Conservation (phyloP, 1,139 yeast species). For the Zygosaccharomyces sapae region DNA sequence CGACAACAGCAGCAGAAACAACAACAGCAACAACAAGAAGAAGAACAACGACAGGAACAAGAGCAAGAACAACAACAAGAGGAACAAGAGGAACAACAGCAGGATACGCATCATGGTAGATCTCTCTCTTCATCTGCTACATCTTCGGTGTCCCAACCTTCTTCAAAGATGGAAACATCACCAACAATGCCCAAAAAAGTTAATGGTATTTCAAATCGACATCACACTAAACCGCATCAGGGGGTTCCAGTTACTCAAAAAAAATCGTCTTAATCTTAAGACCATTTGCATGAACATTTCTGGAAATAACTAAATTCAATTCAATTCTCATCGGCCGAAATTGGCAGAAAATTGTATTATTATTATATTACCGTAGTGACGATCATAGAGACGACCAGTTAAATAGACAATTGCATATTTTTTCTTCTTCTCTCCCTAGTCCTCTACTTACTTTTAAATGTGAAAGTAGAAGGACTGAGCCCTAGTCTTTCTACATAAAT, state of each 20-base stretch:
- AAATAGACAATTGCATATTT: conserved; percentile 3
- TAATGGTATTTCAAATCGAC: conserved; percentile 6
- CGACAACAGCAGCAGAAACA: conserved; percentile 30
- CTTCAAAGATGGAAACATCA: conserved; percentile 11
- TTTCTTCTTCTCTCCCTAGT: too few relatives aligned
- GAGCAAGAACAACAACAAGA: conserved; percentile 8
- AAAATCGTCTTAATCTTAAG: conserved; percentile 6
- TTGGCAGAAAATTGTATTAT: conserved; percentile 4
- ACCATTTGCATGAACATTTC: conserved; percentile 3
- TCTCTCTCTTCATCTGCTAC: conserved; percentile 11
- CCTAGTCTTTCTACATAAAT: too few relatives aligned
- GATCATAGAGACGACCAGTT: conserved; percentile 5
- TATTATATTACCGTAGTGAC: conserved; percentile 1
- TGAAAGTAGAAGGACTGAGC: too few relatives aligned
- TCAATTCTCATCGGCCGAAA: conserved; percentile 1
- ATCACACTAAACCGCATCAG: conserved; percentile 8
- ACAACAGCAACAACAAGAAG: conserved; percentile 24
- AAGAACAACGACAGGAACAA: conserved; percentile 21
- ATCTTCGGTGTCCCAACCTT: conserved; percentile 11
- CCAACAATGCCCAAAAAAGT: conserved; percentile 10
- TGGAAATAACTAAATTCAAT: not conserved
- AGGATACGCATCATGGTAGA: conserved; percentile 8
- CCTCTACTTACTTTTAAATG: too few relatives aligned
- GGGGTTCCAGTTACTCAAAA: conserved; percentile 7
- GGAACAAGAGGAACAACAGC: conserved; percentile 12